phyloP scores from a whole-genome alignment of 2,329 filamentous ascomycete species.

The Pseudomassariella vexata region DNA sequence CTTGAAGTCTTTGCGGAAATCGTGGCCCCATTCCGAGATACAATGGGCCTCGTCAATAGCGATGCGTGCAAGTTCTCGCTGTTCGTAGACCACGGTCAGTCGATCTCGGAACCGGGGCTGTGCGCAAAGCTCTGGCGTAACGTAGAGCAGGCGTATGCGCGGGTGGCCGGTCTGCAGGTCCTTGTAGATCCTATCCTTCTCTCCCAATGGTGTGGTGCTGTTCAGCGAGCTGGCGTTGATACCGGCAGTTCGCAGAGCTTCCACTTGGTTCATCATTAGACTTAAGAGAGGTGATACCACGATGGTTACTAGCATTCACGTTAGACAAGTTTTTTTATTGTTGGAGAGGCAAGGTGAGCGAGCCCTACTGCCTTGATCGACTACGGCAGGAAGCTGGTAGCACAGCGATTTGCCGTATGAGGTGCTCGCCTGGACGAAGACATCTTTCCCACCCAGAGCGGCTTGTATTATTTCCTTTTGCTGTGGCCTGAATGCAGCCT shows the following conservation, averaged over 20 bases:
- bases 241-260: constrained; percentile 65
- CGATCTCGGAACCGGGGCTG: constrained; percentile 70
- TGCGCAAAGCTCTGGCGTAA: constrained; percentile 86
- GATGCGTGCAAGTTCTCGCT: constrained; percentile 79
- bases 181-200: constrained; percentile 64
- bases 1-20: constrained; percentile 92
- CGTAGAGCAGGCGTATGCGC: constrained; percentile 76
- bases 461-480: constrained; percentile 85
- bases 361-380: constrained; percentile 73
- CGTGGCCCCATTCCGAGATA: constrained; percentile 97
- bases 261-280: constrained; percentile 94
- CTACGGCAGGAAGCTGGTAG: constrained; percentile 84
- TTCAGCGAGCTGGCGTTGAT: constrained; percentile 84
- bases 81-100: constrained; percentile 66
- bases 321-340: too few relatives aligned
- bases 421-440: constrained; percentile 87
- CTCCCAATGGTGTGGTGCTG: constrained; percentile 63
- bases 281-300: constrained; percentile 86
- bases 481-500: constrained; percentile 57
- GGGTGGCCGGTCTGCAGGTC: constrained; percentile 89
- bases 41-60: constrained; percentile 95
- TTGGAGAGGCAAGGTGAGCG: too few relatives aligned
- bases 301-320: constrained; percentile 61
- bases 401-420: constrained; percentile 92
- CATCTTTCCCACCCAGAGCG: constrained; percentile 76